Conservation (phyloP, 768 basidiomycete genomes). For the Lepiota venenata region DNA sequence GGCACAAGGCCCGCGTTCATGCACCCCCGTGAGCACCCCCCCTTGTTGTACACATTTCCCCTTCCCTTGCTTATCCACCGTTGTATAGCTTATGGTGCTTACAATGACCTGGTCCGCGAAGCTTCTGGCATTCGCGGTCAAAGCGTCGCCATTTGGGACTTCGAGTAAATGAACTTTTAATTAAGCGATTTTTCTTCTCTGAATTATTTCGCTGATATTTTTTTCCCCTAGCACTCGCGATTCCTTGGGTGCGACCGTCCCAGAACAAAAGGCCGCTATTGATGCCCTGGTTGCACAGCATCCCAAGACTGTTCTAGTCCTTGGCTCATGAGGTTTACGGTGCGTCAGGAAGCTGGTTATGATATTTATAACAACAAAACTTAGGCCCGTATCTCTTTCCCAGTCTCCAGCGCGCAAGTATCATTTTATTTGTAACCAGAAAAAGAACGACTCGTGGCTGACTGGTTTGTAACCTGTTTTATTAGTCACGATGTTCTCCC, state of each 20-base stretch:
- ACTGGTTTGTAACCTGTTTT: not conserved
- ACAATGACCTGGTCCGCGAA: conserved; percentile 33
- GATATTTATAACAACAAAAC: not conserved
- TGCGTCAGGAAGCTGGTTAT: conserved; percentile 13
- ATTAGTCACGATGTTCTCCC: conserved; percentile 32
- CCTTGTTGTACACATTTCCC: not conserved
- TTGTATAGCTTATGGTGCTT: conserved; percentile 32
- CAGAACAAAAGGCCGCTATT: conserved; percentile 27
- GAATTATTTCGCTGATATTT: not conserved
- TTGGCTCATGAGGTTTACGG: conserved; percentile 37
- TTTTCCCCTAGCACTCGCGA: conserved; percentile 31
- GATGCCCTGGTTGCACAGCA: conserved; percentile 21
- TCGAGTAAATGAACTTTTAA: conserved; percentile 26
- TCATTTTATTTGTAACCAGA: not conserved
- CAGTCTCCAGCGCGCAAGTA: conserved; percentile 22
- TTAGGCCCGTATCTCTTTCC: not conserved
- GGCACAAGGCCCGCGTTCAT: conserved; percentile 37
- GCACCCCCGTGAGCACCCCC: conserved; percentile 31
- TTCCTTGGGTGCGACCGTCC: conserved; percentile 26
- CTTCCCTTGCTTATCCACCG: not conserved
- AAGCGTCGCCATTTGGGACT: conserved; percentile 33
- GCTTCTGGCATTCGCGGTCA: conserved; percentile 25
- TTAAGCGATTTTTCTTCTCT: not conserved
- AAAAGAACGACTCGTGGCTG: not conserved
- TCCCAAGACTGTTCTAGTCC: conserved; percentile 33